These are phyloP conservation scores for Ajuga chamaepitys DNA, from an alignment of 257 asterid species.

Conservation along the genomic window DNA sequence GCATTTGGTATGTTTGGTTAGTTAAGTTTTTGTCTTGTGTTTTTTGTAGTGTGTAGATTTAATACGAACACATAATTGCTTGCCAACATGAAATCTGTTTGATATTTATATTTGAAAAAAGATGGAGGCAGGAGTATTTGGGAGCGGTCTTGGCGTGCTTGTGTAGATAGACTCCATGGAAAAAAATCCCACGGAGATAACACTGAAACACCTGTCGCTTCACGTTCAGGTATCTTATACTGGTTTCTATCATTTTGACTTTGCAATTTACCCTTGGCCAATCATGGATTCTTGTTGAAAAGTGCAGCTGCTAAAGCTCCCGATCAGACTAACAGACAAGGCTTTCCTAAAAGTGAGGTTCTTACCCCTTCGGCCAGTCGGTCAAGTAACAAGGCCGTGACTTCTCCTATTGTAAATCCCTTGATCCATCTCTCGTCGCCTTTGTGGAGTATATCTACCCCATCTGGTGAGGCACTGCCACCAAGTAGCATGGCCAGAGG, in stretches of 20 bases:
- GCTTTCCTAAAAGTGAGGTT: constrained; percentile 44
- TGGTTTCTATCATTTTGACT: constrained; percentile 5
- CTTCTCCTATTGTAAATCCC: constrained; percentile 53
- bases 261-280: constrained; percentile 13
- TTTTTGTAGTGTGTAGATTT: neutral
- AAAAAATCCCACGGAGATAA: constrained; percentile 41
- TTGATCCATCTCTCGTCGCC: constrained; percentile 78
- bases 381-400: constrained; percentile 42
- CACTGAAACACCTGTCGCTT: constrained; percentile 48
- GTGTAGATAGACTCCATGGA: constrained; percentile 56
- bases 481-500: constrained; percentile 50
- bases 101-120: constrained; percentile 12
- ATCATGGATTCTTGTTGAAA: constrained; percentile 19
- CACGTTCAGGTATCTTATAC: constrained; percentile 53
- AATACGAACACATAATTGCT: constrained; percentile 5
- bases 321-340: constrained; percentile 46
- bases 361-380: constrained; percentile 39
- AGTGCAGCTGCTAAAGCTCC: constrained; percentile 55
- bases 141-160: constrained; percentile 91
- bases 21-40: constrained; percentile 11
- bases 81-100: constrained; percentile 1
- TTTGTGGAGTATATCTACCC: constrained; percentile 78
- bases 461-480: constrained; percentile 52
- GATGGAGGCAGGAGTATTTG: constrained; percentile 80
- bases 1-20: constrained; percentile 73